A percentile compares a stretch with the other conserved stretches of the same genome.
Evolutionary conservation across 2,329 filamentous ascomycete genomes (phyloP).

Genomic region (Simplicillium aogashimaense): DNA sequence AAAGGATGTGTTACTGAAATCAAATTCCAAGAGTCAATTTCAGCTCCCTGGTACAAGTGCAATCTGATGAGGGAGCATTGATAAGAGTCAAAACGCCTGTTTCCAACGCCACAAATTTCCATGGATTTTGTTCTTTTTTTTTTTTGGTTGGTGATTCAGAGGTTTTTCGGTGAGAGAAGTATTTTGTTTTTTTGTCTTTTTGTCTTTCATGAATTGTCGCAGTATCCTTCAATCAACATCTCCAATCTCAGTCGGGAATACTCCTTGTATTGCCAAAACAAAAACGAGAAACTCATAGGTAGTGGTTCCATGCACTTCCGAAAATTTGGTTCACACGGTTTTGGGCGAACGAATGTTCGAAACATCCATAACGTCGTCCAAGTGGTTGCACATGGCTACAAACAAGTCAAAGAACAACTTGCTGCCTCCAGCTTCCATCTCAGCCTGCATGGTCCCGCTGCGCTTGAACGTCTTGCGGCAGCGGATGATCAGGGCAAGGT

Average conservation of each 20-base stretch:
- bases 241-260: background rate
- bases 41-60: constrained; percentile 14
- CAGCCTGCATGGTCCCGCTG: constrained; percentile 96
- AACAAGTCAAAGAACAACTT: constrained; percentile 98
- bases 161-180: background rate
- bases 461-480: constrained; percentile 96
- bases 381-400: constrained; percentile 95
- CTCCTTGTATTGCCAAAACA: constrained; percentile 3
- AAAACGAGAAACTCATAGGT: constrained; percentile 1
- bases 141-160: constrained; percentile 11
- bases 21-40: background rate
- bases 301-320: background rate
- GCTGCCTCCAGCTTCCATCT: constrained; percentile 86
- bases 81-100: constrained; percentile 24
- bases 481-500: constrained; percentile 93
- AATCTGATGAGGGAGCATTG: constrained; percentile 40
- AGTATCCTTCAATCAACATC: background rate
- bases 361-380: constrained; percentile 89
- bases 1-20: too few species aligned
- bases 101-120: constrained; percentile 9
- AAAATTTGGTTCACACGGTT: constrained; percentile 35
- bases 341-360: constrained; percentile 55
- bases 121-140: constrained; percentile 14
- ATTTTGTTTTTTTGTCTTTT: background rate
- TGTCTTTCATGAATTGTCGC: background rate